Evolutionary conservation across 768 basidiomycete species (phyloP), one percentile per base, ranked within the genome.

Genomic region (Pleurotus platypus): DNA sequence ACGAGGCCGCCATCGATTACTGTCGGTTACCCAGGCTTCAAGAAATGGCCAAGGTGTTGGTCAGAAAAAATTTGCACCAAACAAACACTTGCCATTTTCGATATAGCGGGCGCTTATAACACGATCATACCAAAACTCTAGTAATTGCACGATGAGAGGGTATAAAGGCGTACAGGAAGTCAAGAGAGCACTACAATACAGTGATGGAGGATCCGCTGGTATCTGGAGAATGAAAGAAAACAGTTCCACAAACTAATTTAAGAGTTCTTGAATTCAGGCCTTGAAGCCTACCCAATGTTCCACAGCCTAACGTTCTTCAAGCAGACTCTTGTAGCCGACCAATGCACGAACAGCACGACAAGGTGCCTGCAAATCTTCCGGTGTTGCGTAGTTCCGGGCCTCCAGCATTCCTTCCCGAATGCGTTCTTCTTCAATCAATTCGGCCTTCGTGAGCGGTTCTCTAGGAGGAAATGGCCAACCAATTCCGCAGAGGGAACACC

Each of bases 401-500:
- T 86, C 80, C 11, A 83, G 66, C 76, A 88, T 82, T 42, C 79
- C 81, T 24, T 80, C 79, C 59, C 84, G 79, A 40, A 84, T 69
- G 35, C 86, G 75, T 60, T 84, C 80, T 63, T 88, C 86, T 63
- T 87, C 85, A 35, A 86, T 79, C 4, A 86, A 72, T 66, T 89
- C 87, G 15, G 86, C 86, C 66, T 86, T 87, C 3, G 84, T 79
- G 47, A 88, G 69, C 7, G 85, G 81, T 51, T 87, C 86, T 51
- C 83, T 78, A 5, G 74, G 67, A 20, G 87, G 86, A 18, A 83
- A 74, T 15, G 72, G 62, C 82, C 83, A 88, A 30, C 85, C 84
- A 20, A 86, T 64, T 20, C 76, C 78, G 6, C 76, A 75, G 64
- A 85, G 63, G 56, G 85, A 86, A 62, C 78, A 80, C 86, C 87